Evolutionary conservation across 2,329 filamentous ascomycete species (phyloP), one percentile per base, ranked within the genome.

Genomic region (Talaromyces sp.): DNA sequence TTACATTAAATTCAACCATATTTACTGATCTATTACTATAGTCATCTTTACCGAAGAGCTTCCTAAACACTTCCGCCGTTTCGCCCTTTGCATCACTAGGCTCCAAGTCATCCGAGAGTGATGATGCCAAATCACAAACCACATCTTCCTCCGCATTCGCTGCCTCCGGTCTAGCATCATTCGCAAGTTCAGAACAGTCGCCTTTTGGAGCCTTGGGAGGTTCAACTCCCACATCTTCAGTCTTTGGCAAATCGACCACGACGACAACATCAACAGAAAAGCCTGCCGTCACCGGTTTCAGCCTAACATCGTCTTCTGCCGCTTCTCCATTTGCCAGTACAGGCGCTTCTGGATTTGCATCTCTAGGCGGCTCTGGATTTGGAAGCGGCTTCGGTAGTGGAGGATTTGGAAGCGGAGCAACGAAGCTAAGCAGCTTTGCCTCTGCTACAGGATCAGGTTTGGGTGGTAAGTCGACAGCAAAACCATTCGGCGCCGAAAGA

Each of bases 401-500:
- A 54, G 76, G 74, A 7, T 90, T 90, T 72, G 73, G 82, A 56
- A 77, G 77, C 56, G 76, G 79, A 61, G 77, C 75, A 19, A 75
- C 79, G 60, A 80, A 81, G 67, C 77, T 93, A 10, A 84, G 85
- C 2, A 90, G 85, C 69, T 97, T 96, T 77, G 91, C 88, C 49
- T 87, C 88, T 54, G 84, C 87, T 25, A 76, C 77, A 22, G 86
- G 84, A 60, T 70, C 79, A 59, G 72, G 77, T 56, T 76, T 82
- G 66, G 80, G 80, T 1, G 71, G 69, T 63, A 72, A 66, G n/a
- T 68, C 68, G 22, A 73, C 75, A 61, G 58, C 71, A 3, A 91
- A 87, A 76, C 85, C 91, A 0, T 95, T 97, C 74, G 92, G 92
- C 37, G 90, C 91, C 13, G 86, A 91, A 1, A 88, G 80, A 57